Base-by-base conservation (phyloP, 495 filamentous ascomycete species). In the Margaritispora aquatica region DNA sequence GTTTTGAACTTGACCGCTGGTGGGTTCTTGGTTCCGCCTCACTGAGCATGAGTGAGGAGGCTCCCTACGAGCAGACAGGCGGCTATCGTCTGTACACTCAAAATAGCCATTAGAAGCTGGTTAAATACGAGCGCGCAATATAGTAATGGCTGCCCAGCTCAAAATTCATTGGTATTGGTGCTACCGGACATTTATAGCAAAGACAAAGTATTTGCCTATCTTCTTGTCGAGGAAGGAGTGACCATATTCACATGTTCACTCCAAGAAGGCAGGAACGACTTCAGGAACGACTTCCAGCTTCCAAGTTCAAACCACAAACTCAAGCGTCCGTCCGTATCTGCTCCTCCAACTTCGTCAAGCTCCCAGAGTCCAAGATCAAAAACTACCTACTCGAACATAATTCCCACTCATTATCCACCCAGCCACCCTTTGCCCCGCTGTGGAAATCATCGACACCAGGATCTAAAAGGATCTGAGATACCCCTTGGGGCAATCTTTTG, bases 381-480 rank as follows among this genome's bases (percentile, higher is more conserved):
- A 7, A 11, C 3, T 52, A 19, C 19, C n/a, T 13, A 11, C 26
- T 36, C 21, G n/a, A 31, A 13, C 50, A 11, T 26, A 27, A 4
- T 27, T 52, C 21, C 24, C 4, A 9, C 15, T 21, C 23, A 13
- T 5, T 29, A 5, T 13, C 50, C 24, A n/a, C n/a, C 50, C 21
- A 52, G 9, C 27, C 19, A 2, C 2, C n/a, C 24, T 24, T 26
- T 29, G 51, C 26, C 51, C 51, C 19, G n/a, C 24, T 34, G n/a
- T 34, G 19, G 51, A 29, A 51, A 50, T 23, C 26, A 60, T 60
- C 58, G 51, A 50, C 58, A 24, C 58, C 15, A 26, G 58, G 58
- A 55, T 60, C 58, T 41, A 7, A 24, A n/a, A 26, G 58, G 58
- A 55, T 60, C 58, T 41, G 13, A 24, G 17, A 8, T 53, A 13